These are phyloP conservation scores for Scutellaria barbata DNA, from an alignment of 257 asterid genomes.

Conservation along the genomic window DNA sequence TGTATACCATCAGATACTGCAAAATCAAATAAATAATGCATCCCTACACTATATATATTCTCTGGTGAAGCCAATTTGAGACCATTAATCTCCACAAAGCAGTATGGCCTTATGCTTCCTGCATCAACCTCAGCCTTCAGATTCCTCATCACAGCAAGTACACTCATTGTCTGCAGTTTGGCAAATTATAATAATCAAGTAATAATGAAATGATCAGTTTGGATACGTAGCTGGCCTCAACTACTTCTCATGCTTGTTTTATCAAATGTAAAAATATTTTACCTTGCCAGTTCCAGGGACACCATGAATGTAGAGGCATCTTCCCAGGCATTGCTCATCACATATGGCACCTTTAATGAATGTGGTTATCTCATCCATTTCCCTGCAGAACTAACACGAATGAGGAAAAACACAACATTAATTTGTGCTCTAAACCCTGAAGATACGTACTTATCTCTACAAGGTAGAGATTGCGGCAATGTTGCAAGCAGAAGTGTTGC, in stretches of 20 bases:
- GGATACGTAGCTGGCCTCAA: slow-evolving; percentile 13
- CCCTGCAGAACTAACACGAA: slow-evolving; percentile 53
- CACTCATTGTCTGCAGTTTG: slow-evolving; percentile 90
- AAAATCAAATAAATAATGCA: slow-evolving; percentile 28
- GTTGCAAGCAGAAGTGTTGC: slow-evolving; percentile 86
- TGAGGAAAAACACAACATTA: slow-evolving; percentile 26
- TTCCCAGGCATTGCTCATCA: slow-evolving; percentile 88
- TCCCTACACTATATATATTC: slow-evolving; percentile 77
- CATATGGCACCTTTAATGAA: slow-evolving; percentile 91
- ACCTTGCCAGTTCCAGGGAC: slow-evolving; percentile 99
- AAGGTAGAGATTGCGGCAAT: slow-evolving; percentile 86
- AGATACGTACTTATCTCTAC: slow-evolving; percentile 77
- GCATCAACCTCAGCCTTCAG: slow-evolving; percentile 85
- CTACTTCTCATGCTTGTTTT: slow-evolving; percentile 21
- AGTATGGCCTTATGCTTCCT: slow-evolving; percentile 74
- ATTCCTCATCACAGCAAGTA: slow-evolving; percentile 80
- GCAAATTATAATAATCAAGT: slow-evolving; percentile 38
- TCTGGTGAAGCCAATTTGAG: slow-evolving; percentile 97
- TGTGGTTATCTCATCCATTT: slow-evolving; percentile 84
- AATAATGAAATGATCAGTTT: not conserved
- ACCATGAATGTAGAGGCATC: slow-evolving; percentile 94
- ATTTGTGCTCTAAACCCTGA: slow-evolving; percentile 5
- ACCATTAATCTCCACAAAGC: slow-evolving; percentile 95
- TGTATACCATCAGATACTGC: not conserved
- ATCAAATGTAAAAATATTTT: slow-evolving; percentile 21